These are phyloP conservation scores for Tanacetum coccineum DNA, from an alignment of 129 eudicot genomes.

Conservation along the genomic window DNA sequence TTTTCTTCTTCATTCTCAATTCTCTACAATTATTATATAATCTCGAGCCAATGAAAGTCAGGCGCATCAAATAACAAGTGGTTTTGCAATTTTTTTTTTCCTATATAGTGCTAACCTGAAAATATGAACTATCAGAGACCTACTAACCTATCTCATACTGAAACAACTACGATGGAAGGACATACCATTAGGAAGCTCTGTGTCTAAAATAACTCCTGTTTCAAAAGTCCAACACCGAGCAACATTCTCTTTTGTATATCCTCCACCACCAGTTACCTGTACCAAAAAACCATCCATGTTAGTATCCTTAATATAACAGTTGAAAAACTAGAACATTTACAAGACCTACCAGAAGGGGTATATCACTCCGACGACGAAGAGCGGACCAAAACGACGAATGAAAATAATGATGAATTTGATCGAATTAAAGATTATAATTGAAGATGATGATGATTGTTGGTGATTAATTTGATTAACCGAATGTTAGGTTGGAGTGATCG, in stretches of 20 bases:
- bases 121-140: neutral
- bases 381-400: too few species aligned
- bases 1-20: neutral
- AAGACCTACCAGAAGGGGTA: conserved; percentile 81
- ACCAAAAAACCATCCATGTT: conserved; percentile 24
- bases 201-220: conserved; percentile 85
- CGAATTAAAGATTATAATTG: too few species aligned
- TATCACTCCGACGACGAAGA: too few species aligned
- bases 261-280: conserved; percentile 99
- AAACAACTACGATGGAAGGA: conserved; percentile 4
- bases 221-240: conserved; percentile 99
- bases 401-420: too few species aligned
- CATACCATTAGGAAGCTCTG: conserved; percentile 89
- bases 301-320: conserved; percentile 9
- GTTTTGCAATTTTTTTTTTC: conserved; percentile 4
- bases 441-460: too few species aligned
- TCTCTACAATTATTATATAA: conserved; percentile 2
- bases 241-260: conserved; percentile 97
- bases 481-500: too few species aligned
- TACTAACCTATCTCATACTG: neutral
- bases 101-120: neutral
- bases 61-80: conserved; percentile 10
- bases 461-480: too few species aligned
- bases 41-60: neutral
- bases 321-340: neutral